Conservation (phyloP, 208 protist species). For the Tritrichomonas foetus region DNA sequence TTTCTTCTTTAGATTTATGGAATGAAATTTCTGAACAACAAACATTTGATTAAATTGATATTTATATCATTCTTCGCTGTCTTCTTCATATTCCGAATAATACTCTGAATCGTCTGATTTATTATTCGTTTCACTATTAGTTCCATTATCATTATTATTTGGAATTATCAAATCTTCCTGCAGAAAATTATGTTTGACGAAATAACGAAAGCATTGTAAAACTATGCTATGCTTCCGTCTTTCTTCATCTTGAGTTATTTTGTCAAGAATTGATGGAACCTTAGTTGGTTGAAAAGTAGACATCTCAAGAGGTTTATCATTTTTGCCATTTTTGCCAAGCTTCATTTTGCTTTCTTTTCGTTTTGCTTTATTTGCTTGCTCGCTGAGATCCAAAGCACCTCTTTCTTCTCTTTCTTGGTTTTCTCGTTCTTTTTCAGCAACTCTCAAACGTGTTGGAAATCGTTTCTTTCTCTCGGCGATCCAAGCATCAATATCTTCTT, state of each 20-base stretch:
- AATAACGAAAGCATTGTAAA: conserved; percentile 36
- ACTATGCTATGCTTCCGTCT: not conserved
- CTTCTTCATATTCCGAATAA: too few species aligned
- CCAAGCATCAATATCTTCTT: conserved; percentile 41
- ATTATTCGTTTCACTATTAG: too few species aligned
- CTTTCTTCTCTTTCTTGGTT: not conserved
- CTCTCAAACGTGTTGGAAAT: not conserved
- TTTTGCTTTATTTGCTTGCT: not conserved
- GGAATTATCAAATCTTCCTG: not conserved
- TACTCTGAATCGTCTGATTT: too few species aligned
- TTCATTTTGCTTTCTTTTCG: not conserved
- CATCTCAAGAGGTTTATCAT: conserved; percentile 19
- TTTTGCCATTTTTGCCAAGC: not conserved
- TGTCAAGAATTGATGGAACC: not conserved
- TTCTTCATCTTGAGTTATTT: conserved; percentile 4
- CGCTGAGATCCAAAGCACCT: not conserved
- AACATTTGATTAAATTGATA: too few species aligned
- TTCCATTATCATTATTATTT: too few species aligned
- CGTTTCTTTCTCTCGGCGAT: conserved; percentile 15
- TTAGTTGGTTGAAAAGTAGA: not conserved
- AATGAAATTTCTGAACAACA: too few species aligned
- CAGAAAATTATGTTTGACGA: not conserved
- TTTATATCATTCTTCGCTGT: too few species aligned
- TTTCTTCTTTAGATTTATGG: too few species aligned
- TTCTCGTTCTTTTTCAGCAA: not conserved